Base-by-base conservation (phyloP, 139 green algal species). In the Picochlorum sp. region DNA sequence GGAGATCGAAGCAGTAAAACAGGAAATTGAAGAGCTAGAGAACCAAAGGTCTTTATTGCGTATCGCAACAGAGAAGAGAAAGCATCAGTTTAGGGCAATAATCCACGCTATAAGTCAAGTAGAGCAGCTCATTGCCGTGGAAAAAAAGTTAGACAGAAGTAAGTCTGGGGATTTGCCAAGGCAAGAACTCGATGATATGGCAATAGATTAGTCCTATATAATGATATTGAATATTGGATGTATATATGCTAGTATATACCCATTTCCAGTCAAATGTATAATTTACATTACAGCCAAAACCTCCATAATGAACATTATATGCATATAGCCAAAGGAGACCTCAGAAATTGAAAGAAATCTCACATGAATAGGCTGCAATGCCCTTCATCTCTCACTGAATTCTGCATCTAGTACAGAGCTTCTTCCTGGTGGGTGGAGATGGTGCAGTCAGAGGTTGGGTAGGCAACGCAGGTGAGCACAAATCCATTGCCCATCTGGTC, bases 381-480 rank as follows among this genome's bases (percentile, higher is more conserved):
- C n/a, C n/a, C n/a, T n/a, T n/a, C n/a, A n/a, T n/a, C n/a, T n/a
- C n/a, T n/a, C n/a, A n/a, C n/a, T n/a, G n/a, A n/a, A n/a, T n/a
- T n/a, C n/a, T n/a, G n/a, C n/a, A n/a, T n/a, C 76, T 69, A 89
- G 65, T 88, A 89, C 33, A 90, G 68, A 26, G 74, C 60, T 71
- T 87, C 77, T 69, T 90, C 84, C 68, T 86, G 59, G 82, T 93
- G 84, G 61, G 85, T 93, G 22, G 55, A 50, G 69, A 93, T 84
- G 52, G 77, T 91, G 51, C 70, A 67, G 68, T 94, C 85, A 26
- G 67, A 79, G 39, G 64, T 90, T 43, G 85, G 80, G 79, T 94
- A 94, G 9, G 85, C 85, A 43, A 93, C 80, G 74, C 85, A 93
- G 49, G 85, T 93, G 55, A 93, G 81, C 49, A 91, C 78, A 61